Percentiles rank a stretch among this genome's conserved stretches.
phyloP scores from a whole-genome alignment of 805 yeast genomes.

The Cyberlindnera xishuangbannaensis region DNA sequence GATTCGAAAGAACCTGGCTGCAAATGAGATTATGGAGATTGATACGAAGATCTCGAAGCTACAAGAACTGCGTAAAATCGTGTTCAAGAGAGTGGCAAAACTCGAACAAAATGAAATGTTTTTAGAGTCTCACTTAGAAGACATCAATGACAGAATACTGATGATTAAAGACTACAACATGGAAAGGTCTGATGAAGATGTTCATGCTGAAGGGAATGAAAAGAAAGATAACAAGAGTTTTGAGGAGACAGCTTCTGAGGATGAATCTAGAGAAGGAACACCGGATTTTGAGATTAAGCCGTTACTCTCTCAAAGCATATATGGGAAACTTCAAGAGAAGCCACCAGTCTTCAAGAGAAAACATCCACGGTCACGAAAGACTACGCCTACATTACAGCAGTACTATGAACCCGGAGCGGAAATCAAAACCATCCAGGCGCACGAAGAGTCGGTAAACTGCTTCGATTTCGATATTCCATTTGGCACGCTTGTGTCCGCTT shows the following conservation, averaged over 20 bases:
- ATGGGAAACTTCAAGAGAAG: slow-evolving; percentile 35
- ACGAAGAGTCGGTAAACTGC: slow-evolving; percentile 46
- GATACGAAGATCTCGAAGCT: slow-evolving; percentile 51
- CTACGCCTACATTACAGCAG: slow-evolving; percentile 59
- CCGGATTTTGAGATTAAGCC: slow-evolving; percentile 17
- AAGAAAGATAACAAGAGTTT: slow-evolving; percentile 5
- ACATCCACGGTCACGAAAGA: slow-evolving; percentile 35
- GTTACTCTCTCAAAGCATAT: slow-evolving; percentile 37
- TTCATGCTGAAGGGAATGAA: neutral
- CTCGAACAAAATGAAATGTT: slow-evolving; percentile 57
- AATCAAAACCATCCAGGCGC: slow-evolving; percentile 46
- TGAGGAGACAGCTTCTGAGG: slow-evolving; percentile 1
- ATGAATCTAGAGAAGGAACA: slow-evolving; percentile 13
- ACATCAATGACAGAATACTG: slow-evolving; percentile 38
- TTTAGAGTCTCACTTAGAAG: slow-evolving; percentile 42
- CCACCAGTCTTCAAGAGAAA: slow-evolving; percentile 29
- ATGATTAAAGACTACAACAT: slow-evolving; percentile 36
- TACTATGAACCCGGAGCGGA: slow-evolving; percentile 54
- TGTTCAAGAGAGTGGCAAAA: slow-evolving; percentile 52
- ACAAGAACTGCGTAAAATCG: slow-evolving; percentile 43
- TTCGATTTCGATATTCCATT: slow-evolving; percentile 71
- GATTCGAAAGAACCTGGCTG: slow-evolving; percentile 57
- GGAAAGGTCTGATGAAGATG: slow-evolving; percentile 24
- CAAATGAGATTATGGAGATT: slow-evolving; percentile 58
- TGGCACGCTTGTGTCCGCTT: slow-evolving; percentile 72